Evolutionary conservation across 2,329 filamentous ascomycete genomes (phyloP).

Genomic region (Pseudocercospora vitis): DNA sequence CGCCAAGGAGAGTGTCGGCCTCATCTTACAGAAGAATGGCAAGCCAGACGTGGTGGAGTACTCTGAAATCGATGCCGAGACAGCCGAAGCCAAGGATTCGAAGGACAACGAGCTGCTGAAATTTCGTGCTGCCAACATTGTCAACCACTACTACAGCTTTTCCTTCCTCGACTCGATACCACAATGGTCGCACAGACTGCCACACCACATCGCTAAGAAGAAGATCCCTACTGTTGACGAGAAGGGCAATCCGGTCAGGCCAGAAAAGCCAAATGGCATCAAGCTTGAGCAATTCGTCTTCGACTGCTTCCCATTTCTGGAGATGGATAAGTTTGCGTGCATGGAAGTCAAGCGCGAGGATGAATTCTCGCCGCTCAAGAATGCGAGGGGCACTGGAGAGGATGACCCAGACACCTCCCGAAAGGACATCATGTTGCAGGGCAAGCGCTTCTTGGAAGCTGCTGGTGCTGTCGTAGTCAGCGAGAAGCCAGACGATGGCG

Average conservation of each 20-base stretch:
- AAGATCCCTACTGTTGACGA: conserved; percentile 87
- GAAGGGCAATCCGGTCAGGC: conserved; percentile 79
- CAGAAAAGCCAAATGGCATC: conserved; percentile 93
- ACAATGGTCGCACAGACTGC: conserved; percentile 78
- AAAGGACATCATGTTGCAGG: conserved; percentile 85
- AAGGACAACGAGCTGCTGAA: conserved; percentile 80
- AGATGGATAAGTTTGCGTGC: conserved; percentile 86
- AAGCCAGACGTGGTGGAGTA: conserved; percentile 98
- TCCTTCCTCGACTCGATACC: conserved; percentile 88
- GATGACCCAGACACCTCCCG: conserved; percentile 94
- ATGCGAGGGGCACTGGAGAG: conserved; percentile 78
- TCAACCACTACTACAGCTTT: conserved; percentile 99
- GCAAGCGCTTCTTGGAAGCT: conserved; percentile 77
- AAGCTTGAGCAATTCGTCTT: conserved; percentile 99
- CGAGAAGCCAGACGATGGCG: conserved; percentile 59
- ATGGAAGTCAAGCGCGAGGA: conserved; percentile 96
- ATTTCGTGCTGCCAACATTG: conserved; percentile 97
- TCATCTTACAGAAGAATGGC: conserved; percentile 93
- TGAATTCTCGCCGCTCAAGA: conserved; percentile 97
- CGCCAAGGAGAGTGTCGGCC: conserved; percentile 90
- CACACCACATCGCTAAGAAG: conserved; percentile 95
- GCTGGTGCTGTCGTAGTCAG: conserved; percentile 74
- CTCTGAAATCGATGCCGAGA: conserved; percentile 76
- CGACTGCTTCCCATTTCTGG: conserved; percentile 89
- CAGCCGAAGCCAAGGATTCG: conserved; percentile 73